Evolutionary conservation across 495 filamentous ascomycete genomes (phyloP).

Genomic region (Neurospora sp.): DNA sequence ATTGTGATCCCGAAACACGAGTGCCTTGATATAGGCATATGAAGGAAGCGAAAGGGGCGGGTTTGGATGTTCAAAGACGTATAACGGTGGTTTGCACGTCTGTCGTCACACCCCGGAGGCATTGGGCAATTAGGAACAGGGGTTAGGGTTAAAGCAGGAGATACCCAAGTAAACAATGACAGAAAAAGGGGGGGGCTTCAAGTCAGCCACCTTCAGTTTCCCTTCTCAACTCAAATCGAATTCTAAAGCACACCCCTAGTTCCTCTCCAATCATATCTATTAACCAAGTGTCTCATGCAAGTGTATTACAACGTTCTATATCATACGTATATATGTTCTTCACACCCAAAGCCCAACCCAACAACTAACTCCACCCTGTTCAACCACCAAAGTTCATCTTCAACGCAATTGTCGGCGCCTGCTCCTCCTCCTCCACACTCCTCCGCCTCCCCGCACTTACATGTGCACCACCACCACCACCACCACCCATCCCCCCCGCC

Average conservation of each 20-base stretch:
- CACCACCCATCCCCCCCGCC: slow-evolving; percentile 17
- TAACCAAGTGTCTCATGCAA: background rate
- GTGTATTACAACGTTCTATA: background rate
- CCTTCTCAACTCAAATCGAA: background rate
- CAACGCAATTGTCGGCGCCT: slow-evolving; percentile 79
- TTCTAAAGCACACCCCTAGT: background rate
- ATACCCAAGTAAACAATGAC: background rate
- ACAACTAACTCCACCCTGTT: background rate
- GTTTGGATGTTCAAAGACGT: background rate
- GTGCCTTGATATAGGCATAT: background rate
- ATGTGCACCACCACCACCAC: background rate
- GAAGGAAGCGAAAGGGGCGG: background rate
- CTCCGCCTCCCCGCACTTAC: slow-evolving; percentile 11
- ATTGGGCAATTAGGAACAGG: background rate
- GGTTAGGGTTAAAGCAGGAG: background rate
- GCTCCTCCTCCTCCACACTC: slow-evolving; percentile 33
- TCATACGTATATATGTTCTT: background rate
- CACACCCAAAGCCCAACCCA: background rate
- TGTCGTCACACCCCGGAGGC: background rate
- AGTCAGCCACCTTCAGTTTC: background rate
- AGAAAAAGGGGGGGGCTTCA: background rate
- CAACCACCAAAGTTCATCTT: slow-evolving; percentile 75
- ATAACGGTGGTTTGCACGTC: background rate
- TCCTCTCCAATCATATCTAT: background rate
- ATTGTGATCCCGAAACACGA: background rate